Evolutionary conservation across 331 rosid species (phyloP), one percentile per base, ranked within the genome.

Genomic region (Arachis monticola): DNA sequence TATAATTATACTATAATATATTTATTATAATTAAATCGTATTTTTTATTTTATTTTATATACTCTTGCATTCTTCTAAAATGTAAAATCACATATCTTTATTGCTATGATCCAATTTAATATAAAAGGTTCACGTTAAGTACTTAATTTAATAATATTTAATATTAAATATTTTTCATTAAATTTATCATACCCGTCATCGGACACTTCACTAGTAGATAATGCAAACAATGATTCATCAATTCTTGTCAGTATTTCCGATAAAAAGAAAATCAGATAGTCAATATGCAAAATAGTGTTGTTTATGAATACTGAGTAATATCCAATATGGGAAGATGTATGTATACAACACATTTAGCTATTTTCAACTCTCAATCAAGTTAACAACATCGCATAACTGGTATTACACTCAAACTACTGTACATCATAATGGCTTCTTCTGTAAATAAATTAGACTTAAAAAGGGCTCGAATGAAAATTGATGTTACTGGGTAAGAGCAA

Each of bases 341-440:
- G 63, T 57, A 48, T 13, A 58, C 67, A 62, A 46, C 64, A 40
- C 10, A 58, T 11, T 75, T 55, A 62, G 27, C 72, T 10, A 44
- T 63, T 6, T 78, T 63, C 58, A 74, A 53, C 64, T 47, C 60
- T 22, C 52, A 52, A 75, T 45, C 68, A 58, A 12, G 68, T 12
- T 17, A 17, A 17, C 63, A 22, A 60, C 7, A 42, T 41, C 50
- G 56, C 53, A 46, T 48, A 78, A 58, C 46, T 35, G 52, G 46
- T 50, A 60, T 2, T 55, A 65, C 79, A 70, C 74, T 50, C 64
- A 13, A 63, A 64, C 78, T 80, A 64, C 78, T 80, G 60, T 80
- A 69, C 85, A 76, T 59, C 80, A 77, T 31, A 72, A 63, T 77
- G 41, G 61, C 57, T 62, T 60, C 57, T 69, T 60, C 50, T 53